Evolutionary conservation across 306 rosid species (phyloP).

Genomic region (Clitoria ternatea): DNA sequence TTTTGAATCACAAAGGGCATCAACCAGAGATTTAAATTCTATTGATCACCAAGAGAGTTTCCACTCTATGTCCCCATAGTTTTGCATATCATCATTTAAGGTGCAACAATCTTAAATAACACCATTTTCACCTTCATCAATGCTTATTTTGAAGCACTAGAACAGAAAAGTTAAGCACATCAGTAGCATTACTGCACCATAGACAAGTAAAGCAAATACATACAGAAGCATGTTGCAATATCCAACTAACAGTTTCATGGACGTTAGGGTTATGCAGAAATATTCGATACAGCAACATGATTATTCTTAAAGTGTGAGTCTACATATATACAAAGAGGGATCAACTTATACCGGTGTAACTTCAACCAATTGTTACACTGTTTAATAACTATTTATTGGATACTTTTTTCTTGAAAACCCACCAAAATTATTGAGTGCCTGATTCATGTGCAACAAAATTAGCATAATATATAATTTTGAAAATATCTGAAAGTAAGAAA

Average conservation of each 20-base stretch:
- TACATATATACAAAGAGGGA: too few species aligned
- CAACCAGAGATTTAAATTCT: constrained; percentile 11
- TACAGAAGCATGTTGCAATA: constrained; percentile 12
- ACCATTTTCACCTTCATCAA: not conserved
- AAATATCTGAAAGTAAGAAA: too few species aligned
- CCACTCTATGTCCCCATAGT: constrained; percentile 4
- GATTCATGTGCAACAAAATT: too few species aligned
- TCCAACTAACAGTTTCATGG: constrained; percentile 2
- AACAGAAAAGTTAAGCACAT: constrained; percentile 12
- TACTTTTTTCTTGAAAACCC: too few species aligned
- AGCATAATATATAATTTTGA: too few species aligned
- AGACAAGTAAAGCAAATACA: constrained; percentile 20
- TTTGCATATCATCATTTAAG: constrained; percentile 7
- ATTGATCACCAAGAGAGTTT: constrained; percentile 1
- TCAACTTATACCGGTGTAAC: too few species aligned
- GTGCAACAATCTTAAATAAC: not conserved
- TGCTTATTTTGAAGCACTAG: constrained; percentile 5
- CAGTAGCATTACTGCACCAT: constrained; percentile 16
- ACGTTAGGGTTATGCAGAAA: not conserved
- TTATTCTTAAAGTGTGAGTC: too few species aligned
- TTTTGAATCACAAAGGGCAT: constrained; percentile 7
- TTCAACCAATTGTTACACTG: too few species aligned
- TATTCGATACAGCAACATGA: too few species aligned
- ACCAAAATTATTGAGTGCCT: too few species aligned
- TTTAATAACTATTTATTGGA: too few species aligned